Base-by-base conservation (phyloP, 78 protist genomes). In the Salpingoeca rosetta region DNA sequence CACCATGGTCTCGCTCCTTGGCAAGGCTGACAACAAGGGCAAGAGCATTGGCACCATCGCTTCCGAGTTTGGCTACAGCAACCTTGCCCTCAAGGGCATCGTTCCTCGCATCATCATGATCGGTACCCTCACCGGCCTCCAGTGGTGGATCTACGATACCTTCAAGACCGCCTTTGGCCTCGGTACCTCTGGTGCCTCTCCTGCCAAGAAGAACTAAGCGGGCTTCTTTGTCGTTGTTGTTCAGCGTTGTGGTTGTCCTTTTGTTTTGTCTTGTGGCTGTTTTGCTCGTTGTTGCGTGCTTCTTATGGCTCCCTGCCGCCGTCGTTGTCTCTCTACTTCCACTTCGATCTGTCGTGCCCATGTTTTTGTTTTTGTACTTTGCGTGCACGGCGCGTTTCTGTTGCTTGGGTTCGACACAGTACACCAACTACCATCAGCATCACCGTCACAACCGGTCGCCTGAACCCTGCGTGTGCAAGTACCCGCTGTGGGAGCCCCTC, bases 121-220 rank as follows among this genome's bases (percentile, higher is more conserved):
- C 89, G 93, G 93, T n/a, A 85, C 91, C 80, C 88, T 93, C 84
- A 93, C 96, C 10, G 93, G 92, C 39, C 86, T 86, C 28, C 96
- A 89, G 84, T 91, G 80, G 86, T 87, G 0, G 36, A 85, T 91
- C 84, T 91, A 57, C 37, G 92, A 90, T 84, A 35, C 88, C 45
- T 72, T 85, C 84, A 85, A 84, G 89, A 84, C 72, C 44, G 26
- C 11, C 65, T 0, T 81, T 28, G 92, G 92, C 76, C 2, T 85
- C 44, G 72, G 72, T 2, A 75, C 82, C 57, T 25, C 73, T 45
- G 87, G 87, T 36, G 81, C 73, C 31, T 3, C 1, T 3, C 31
- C 1, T 0, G n/a, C n/a, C n/a, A 27, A 26, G 45, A 73, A 39
- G 86, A 1, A 42, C 7, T 22, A 7, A 17, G 7, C 65, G 7